Evolutionary conservation across 1,139 yeast genomes (phyloP).

Genomic region (Geotrichum macrosporum): DNA sequence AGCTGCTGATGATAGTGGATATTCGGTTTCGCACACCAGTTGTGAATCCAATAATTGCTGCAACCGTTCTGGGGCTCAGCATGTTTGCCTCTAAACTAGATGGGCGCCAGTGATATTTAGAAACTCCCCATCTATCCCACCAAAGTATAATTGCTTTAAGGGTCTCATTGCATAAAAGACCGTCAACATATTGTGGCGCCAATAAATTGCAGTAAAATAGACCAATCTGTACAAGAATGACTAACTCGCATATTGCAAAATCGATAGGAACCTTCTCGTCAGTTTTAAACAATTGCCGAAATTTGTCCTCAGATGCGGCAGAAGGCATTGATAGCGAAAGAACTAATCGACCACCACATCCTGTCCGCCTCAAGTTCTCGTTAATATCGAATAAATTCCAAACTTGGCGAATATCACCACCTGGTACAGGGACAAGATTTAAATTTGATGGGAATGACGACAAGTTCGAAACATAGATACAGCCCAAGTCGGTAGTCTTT

Average conservation of each 20-base stretch:
- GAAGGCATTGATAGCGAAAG: conserved; percentile 63
- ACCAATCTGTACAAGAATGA: conserved; percentile 67
- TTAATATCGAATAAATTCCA: conserved; percentile 63
- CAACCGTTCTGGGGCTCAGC: conserved; percentile 62
- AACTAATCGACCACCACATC: conserved; percentile 83
- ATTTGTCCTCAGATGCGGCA: conserved; percentile 77
- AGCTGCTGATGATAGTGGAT: conserved; percentile 55
- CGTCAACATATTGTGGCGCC: conserved; percentile 71
- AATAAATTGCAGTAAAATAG: conserved; percentile 73
- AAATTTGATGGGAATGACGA: conserved; percentile 74
- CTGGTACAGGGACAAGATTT: conserved; percentile 63
- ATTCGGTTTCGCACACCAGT: conserved; percentile 64
- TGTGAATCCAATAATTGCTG: conserved; percentile 63
- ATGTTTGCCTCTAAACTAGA: conserved; percentile 42
- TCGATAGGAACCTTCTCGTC: conserved; percentile 49
- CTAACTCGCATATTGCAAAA: conserved; percentile 71
- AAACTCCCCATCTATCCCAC: conserved; percentile 77
- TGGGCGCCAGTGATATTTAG: conserved; percentile 52
- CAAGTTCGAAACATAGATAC: conserved; percentile 73
- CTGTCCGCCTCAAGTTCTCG: conserved; percentile 67
- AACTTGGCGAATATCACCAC: conserved; percentile 50
- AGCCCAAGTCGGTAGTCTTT: conserved; percentile 51
- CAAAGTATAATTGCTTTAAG: conserved; percentile 66
- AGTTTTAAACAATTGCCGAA: conserved; percentile 67
- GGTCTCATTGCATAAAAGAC: conserved; percentile 73